Conservation (phyloP, 2,329 filamentous ascomycete genomes). For the Clonostachys rosea region DNA sequence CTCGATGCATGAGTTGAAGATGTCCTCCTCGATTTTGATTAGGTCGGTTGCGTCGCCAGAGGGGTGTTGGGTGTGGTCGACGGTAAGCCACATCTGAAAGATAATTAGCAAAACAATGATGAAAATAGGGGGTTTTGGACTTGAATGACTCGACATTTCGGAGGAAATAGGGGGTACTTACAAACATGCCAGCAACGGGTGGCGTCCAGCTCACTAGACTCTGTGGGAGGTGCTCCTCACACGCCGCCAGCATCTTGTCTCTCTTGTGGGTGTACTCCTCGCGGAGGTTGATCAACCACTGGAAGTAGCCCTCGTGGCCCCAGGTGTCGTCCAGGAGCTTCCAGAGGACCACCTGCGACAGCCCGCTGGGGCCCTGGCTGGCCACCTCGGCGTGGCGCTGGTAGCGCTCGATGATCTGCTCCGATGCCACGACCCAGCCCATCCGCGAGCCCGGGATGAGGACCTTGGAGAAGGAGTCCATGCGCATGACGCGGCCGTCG, state of each 20-base stretch:
- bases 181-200: conserved; percentile 91
- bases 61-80: conserved; percentile 66
- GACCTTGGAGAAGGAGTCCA: conserved; percentile 94
- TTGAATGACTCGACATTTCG: not conserved
- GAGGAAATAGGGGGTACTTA: conserved; percentile 36
- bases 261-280: conserved; percentile 76
- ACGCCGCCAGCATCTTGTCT: conserved; percentile 73
- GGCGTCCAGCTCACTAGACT: conserved; percentile 76
- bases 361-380: conserved; percentile 80
- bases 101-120: not conserved
- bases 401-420: conserved; percentile 80
- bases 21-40: conserved; percentile 73
- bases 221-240: conserved; percentile 69
- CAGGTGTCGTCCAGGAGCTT: conserved; percentile 91
- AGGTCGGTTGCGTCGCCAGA: conserved; percentile 46
- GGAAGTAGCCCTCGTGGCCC: conserved; percentile 86
- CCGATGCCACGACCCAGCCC: conserved; percentile 86
- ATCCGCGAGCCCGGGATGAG: conserved; percentile 75
- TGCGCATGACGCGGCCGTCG: conserved; percentile 82
- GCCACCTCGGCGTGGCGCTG: conserved; percentile 77
- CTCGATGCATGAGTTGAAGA: conserved; percentile 74
- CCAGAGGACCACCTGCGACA: conserved; percentile 79
- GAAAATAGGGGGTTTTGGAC: not conserved
- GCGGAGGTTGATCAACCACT: conserved; percentile 82
- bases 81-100: conserved; percentile 63